These are phyloP conservation scores for Wilcoxina mikolae DNA, from an alignment of 495 filamentous ascomycete species.

Conservation along the genomic window DNA sequence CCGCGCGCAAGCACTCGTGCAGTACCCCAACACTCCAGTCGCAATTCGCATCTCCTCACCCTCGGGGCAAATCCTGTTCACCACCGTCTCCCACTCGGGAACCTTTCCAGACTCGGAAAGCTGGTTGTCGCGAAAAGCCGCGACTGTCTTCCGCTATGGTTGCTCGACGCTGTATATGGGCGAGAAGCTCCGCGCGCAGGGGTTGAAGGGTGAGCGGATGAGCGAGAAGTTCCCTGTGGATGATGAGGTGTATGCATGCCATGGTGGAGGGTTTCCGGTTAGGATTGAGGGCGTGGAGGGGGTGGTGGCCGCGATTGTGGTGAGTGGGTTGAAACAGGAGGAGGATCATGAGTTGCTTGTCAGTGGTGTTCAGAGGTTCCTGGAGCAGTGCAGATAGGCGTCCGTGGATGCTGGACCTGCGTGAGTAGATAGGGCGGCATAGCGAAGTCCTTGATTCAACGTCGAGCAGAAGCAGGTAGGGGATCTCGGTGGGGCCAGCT, in stretches of 20 bases:
- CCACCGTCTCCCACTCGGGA: conserved; percentile 37
- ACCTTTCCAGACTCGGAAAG: conserved; percentile 48
- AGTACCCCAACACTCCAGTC: conserved; percentile 38
- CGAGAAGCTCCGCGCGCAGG: conserved; percentile 41
- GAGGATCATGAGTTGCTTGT: conserved; percentile 64
- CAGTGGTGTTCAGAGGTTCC: conserved; percentile 37
- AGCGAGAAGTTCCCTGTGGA: background rate
- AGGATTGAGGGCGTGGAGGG: conserved; percentile 56
- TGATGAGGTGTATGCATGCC: conserved; percentile 52
- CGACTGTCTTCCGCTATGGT: conserved; percentile 57
- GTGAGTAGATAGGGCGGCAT: no score
- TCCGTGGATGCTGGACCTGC: no score
- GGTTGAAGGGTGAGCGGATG: conserved; percentile 24
- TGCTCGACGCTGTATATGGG: conserved; percentile 51
- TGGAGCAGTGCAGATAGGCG: no score
- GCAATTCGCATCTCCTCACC: conserved; percentile 53
- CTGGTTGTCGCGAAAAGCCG: conserved; percentile 48
- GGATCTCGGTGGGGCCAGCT: no score
- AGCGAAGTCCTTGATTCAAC: no score
- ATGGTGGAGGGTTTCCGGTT: conserved; percentile 60
- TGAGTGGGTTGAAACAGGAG: conserved; percentile 61
- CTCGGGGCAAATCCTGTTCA: conserved; percentile 46
- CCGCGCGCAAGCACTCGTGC: conserved; percentile 41
- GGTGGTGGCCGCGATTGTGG: conserved; percentile 55
- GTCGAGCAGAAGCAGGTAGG: no score